Conservation (phyloP, 2,329 filamentous ascomycete genomes). For the Chaetomiaceae sp. region DNA sequence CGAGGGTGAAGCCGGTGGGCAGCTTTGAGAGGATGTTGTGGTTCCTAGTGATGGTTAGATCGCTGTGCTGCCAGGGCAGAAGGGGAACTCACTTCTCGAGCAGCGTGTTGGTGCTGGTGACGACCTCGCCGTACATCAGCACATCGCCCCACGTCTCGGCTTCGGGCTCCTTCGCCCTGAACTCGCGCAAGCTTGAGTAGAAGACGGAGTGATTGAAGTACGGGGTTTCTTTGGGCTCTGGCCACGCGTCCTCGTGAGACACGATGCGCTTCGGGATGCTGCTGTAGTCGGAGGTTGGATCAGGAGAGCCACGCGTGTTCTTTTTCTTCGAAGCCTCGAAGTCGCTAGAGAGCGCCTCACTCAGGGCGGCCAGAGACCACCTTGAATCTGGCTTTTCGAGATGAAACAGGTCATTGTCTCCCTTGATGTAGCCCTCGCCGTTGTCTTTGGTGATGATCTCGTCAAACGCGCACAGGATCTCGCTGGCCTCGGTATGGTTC, state of each 20-base stretch:
- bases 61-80: neutral
- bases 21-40: slow-evolving; percentile 68
- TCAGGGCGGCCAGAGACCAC: slow-evolving; percentile 54
- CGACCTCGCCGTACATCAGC: slow-evolving; percentile 83
- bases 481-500: slow-evolving; percentile 58
- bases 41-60: slow-evolving; percentile 54
- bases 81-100: slow-evolving; percentile 68
- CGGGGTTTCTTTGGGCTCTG: slow-evolving; percentile 69
- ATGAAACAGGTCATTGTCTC: slow-evolving; percentile 77
- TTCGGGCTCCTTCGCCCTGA: slow-evolving; percentile 54
- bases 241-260: slow-evolving; percentile 64
- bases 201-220: slow-evolving; percentile 81
- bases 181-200: slow-evolving; percentile 66
- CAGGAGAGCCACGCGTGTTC: slow-evolving; percentile 22
- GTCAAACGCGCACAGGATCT: slow-evolving; percentile 62
- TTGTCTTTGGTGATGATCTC: slow-evolving; percentile 64
- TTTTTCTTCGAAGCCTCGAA: slow-evolving; percentile 28
- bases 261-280: slow-evolving; percentile 69
- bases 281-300: slow-evolving; percentile 57
- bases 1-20: slow-evolving; percentile 80
- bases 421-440: slow-evolving; percentile 68
- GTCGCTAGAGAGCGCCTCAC: slow-evolving; percentile 44
- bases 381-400: slow-evolving; percentile 63
- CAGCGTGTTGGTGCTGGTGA: slow-evolving; percentile 91
- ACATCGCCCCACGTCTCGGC: slow-evolving; percentile 68